phyloP scores from a whole-genome alignment of 345 rosid species.

The Passiflora organensis region DNA sequence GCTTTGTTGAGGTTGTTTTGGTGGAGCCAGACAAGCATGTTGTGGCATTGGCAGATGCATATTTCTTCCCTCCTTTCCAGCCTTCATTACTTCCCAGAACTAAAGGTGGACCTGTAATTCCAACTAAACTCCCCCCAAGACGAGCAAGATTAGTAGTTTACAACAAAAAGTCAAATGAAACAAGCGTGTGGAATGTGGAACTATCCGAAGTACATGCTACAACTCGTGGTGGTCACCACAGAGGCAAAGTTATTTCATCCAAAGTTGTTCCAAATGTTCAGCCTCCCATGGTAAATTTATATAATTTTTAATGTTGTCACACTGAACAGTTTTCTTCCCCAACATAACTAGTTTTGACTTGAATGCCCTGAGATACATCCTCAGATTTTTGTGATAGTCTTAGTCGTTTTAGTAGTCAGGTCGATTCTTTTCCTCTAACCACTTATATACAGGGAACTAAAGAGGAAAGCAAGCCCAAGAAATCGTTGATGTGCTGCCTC shows the following conservation, averaged over 20 bases:
- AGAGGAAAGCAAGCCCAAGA: no score
- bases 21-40: slow-evolving; percentile 72
- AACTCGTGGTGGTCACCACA: slow-evolving; percentile 89
- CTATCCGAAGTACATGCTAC: slow-evolving; percentile 86
- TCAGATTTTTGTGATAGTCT: no score
- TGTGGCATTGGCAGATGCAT: slow-evolving; percentile 89
- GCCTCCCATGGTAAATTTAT: slow-evolving; percentile 98
- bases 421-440: no score
- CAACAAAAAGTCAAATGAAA: slow-evolving; percentile 77
- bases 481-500: no score
- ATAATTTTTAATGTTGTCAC: neutral
- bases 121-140: slow-evolving; percentile 83
- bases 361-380: no score
- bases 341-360: neutral
- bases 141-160: slow-evolving; percentile 77
- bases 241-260: slow-evolving; percentile 82
- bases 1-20: slow-evolving; percentile 79
- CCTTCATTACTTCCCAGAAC: slow-evolving; percentile 86
- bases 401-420: no score
- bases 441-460: no score
- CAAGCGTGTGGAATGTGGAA: slow-evolving; percentile 78
- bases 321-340: neutral
- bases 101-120: slow-evolving; percentile 79
- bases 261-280: slow-evolving; percentile 73
- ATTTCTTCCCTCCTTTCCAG: slow-evolving; percentile 93